Evolutionary conservation across 208 protist species (phyloP).

Genomic region (Phytomonas sp.): DNA sequence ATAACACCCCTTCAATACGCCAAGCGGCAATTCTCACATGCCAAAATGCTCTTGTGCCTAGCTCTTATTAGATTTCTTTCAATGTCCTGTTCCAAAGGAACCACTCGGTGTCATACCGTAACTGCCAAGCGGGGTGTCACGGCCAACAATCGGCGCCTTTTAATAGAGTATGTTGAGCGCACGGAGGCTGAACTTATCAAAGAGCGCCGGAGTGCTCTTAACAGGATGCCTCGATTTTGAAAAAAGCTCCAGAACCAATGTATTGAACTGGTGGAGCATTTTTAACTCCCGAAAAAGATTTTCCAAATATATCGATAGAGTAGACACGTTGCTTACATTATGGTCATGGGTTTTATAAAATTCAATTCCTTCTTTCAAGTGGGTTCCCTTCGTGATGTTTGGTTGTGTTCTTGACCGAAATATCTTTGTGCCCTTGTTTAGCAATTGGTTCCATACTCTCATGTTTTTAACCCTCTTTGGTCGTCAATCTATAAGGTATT

Average conservation of each 20-base stretch:
- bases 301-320: not conserved
- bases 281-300: too few species aligned
- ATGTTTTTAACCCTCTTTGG: not conserved
- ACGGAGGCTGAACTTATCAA: not conserved
- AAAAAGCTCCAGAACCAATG: too few species aligned
- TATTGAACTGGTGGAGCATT: too few species aligned
- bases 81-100: not conserved
- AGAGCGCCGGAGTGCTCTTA: not conserved
- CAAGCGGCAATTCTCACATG: conserved; percentile 24
- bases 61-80: conserved; percentile 16
- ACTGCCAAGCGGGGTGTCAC: not conserved
- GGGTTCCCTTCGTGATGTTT: not conserved
- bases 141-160: not conserved
- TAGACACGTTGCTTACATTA: not conserved
- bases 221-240: not conserved
- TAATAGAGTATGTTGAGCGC: not conserved
- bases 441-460: not conserved
- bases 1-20: conserved; percentile 27
- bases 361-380: not conserved
- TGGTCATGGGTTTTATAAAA: not conserved
- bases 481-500: not conserved
- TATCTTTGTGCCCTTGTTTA: not conserved
- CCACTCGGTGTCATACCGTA: not conserved
- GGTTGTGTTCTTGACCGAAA: not conserved
- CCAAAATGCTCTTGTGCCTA: conserved; percentile 37